phyloP scores from a whole-genome alignment of 768 basidiomycete species.

The Ramaria sp. region DNA sequence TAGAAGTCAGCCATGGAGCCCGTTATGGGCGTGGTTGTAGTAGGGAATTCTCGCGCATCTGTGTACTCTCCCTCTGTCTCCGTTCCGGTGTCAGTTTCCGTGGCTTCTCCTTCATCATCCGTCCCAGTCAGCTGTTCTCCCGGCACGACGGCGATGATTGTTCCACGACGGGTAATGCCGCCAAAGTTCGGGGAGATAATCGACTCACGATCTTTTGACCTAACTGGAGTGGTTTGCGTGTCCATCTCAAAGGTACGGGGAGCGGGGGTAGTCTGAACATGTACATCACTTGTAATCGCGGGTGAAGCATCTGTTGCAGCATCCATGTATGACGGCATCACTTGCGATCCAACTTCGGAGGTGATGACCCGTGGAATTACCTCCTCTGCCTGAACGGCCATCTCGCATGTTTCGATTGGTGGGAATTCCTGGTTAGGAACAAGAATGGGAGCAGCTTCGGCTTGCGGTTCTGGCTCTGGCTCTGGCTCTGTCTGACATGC shows the following conservation, averaged over 20 bases:
- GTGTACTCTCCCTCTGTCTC: constrained; percentile 72
- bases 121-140: constrained; percentile 11
- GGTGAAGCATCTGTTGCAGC: constrained; percentile 3
- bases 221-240: constrained; percentile 20
- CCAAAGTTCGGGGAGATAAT: background rate
- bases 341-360: background rate
- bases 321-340: constrained; percentile 10
- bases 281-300: constrained; percentile 13
- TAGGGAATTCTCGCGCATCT: constrained; percentile 60
- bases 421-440: background rate
- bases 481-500: constrained; percentile 56
- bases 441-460: constrained; percentile 14
- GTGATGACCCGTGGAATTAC: background rate
- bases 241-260: constrained; percentile 22
- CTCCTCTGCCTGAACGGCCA: constrained; percentile 32
- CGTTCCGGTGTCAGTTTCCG: constrained; percentile 57
- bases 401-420: constrained; percentile 18
- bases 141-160: constrained; percentile 11
- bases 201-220: constrained; percentile 10
- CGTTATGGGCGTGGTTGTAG: constrained; percentile 52
- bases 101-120: background rate
- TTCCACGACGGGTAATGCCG: constrained; percentile 10
- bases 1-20: constrained; percentile 63
- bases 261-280: constrained; percentile 31
- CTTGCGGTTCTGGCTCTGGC: constrained; percentile 16